These are phyloP conservation scores for Heliocybe sulcata DNA, from an alignment of 1,284 basidiomycete species.

Conservation along the genomic window DNA sequence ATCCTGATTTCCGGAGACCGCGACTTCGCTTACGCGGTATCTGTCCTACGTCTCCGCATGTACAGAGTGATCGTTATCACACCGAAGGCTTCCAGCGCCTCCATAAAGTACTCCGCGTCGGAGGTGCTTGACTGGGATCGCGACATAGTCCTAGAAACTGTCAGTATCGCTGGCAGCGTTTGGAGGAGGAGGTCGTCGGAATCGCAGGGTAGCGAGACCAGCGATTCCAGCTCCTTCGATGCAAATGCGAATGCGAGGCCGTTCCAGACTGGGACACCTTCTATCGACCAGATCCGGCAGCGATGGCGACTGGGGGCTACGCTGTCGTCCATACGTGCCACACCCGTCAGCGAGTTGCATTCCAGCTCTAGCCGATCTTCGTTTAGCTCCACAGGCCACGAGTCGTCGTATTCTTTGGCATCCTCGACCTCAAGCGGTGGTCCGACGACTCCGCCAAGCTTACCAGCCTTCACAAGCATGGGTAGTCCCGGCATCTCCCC, in stretches of 20 bases:
- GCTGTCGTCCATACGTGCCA: no score
- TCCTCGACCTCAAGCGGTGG: no score
- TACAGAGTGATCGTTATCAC: slow-evolving; percentile 46
- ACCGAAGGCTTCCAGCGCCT: slow-evolving; percentile 13
- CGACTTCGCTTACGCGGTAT: slow-evolving; percentile 52
- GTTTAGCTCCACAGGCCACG: no score
- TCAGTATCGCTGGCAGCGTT: neutral
- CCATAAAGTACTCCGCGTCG: slow-evolving; percentile 47
- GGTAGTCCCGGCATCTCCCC: no score
- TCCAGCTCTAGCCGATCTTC: no score
- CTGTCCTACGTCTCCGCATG: slow-evolving; percentile 40
- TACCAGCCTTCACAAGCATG: no score
- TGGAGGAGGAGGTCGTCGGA: neutral
- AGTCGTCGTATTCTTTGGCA: no score
- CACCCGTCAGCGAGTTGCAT: no score
- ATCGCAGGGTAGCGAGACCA: neutral
- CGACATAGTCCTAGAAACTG: slow-evolving; percentile 18
- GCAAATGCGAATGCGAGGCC: neutral
- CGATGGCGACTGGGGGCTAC: no score
- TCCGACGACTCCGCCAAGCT: no score
- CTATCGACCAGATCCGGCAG: neutral
- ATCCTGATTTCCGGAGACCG: slow-evolving; percentile 50
- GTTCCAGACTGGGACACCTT: neutral
- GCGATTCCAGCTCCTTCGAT: neutral
- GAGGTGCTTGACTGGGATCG: slow-evolving; percentile 44